These are phyloP conservation scores for Colletotrichum aenigma DNA, from an alignment of 2,329 filamentous ascomycete species.

Conservation along the genomic window DNA sequence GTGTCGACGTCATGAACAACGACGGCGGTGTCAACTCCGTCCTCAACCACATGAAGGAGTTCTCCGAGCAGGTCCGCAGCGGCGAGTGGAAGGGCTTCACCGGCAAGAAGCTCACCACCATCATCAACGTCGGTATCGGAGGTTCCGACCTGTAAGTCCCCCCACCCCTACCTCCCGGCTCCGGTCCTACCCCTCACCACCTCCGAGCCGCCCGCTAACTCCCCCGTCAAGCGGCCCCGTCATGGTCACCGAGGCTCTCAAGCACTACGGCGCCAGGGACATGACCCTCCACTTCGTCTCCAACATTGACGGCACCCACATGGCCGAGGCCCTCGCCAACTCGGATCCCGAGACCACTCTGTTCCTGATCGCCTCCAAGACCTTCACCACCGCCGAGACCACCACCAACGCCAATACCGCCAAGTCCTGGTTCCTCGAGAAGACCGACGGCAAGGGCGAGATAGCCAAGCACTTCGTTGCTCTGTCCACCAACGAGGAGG, in stretches of 20 bases:
- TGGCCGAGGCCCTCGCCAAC: conserved; percentile 86
- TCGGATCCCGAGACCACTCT: conserved; percentile 98
- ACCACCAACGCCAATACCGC: conserved; percentile 96
- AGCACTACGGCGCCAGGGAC: conserved; percentile 86
- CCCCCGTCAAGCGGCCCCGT: conserved; percentile 75
- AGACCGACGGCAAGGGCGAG: conserved; percentile 75
- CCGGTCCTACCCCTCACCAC: conserved; percentile 19
- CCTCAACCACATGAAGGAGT: conserved; percentile 97
- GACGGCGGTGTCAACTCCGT: conserved; percentile 89
- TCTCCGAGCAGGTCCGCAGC: conserved; percentile 91
- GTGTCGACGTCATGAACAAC: conserved; percentile 88
- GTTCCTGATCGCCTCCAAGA: conserved; percentile 98
- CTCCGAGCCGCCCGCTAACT: conserved; percentile 14
- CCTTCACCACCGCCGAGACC: conserved; percentile 98
- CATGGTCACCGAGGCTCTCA: conserved; percentile 98
- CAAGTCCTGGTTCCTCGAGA: conserved; percentile 95
- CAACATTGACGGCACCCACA: conserved; percentile 99
- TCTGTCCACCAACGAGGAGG: conserved; percentile 90
- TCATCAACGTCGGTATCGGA: conserved; percentile 97
- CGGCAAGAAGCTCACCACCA: conserved; percentile 95
- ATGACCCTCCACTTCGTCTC: conserved; percentile 97
- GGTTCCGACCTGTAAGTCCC: conserved; percentile 90
- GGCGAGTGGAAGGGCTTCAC: conserved; percentile 97
- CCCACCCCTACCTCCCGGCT: conserved; percentile 21
- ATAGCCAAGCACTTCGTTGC: conserved; percentile 99